Evolutionary conservation across 345 rosid species (phyloP).

Genomic region (Hypericum androsaemum): DNA sequence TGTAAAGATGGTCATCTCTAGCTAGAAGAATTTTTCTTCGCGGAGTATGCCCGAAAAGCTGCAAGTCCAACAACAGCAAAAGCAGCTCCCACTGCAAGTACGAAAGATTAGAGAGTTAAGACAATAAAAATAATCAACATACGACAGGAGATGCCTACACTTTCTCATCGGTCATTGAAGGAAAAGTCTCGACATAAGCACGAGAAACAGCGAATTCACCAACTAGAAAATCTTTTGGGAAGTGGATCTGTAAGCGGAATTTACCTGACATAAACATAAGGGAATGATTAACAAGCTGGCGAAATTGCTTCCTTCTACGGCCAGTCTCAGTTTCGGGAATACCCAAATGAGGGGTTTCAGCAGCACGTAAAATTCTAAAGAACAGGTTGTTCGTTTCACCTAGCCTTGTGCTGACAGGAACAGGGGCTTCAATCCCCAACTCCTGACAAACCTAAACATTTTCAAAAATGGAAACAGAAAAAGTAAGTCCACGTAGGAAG

Average conservation of each 20-base stretch:
- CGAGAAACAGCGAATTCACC: neutral
- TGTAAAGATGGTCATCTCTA: constrained; percentile 6
- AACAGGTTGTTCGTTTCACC: constrained; percentile 44
- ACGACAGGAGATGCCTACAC: neutral
- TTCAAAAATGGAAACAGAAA: too few species aligned
- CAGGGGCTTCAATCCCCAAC: constrained; percentile 57
- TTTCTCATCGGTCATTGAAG: neutral
- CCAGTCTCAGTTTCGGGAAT: constrained; percentile 69
- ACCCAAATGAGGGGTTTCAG: constrained; percentile 59
- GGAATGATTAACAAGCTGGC: constrained; percentile 48
- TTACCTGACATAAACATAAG: constrained; percentile 63
- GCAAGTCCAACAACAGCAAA: constrained; percentile 48
- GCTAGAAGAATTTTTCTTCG: constrained; percentile 43
- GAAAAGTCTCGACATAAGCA: too few species aligned
- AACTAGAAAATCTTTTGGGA: neutral
- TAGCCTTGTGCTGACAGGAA: constrained; percentile 40
- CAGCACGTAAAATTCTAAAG: constrained; percentile 44
- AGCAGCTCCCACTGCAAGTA: constrained; percentile 52
- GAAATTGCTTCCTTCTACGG: constrained; percentile 45
- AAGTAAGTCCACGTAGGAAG: too few species aligned
- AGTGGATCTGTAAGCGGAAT: neutral
- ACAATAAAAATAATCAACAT: constrained; percentile 8
- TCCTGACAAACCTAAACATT: constrained; percentile 50
- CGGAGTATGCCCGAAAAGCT: constrained; percentile 52
- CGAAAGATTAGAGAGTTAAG: constrained; percentile 8